phyloP scores from a whole-genome alignment of 2,329 filamentous ascomycete species.

The Verticillium nubilum region DNA sequence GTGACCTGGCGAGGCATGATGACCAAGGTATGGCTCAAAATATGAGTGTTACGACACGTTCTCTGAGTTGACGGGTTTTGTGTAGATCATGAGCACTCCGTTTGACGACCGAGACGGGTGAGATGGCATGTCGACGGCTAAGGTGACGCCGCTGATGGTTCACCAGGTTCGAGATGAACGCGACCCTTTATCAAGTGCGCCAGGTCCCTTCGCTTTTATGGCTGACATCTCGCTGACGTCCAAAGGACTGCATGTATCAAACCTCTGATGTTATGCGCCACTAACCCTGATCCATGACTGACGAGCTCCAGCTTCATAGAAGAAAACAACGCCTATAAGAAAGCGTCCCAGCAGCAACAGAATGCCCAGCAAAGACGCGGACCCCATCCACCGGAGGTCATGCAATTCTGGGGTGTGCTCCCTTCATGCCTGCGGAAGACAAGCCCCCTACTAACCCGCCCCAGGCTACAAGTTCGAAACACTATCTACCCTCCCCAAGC shows the following conservation, averaged over 20 bases:
- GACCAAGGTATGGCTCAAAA: slow-evolving; percentile 65
- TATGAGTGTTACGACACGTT: no score
- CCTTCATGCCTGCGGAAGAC: neutral
- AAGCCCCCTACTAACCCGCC: neutral
- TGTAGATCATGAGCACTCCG: slow-evolving; percentile 75
- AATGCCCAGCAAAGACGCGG: slow-evolving; percentile 37
- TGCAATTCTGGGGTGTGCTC: slow-evolving; percentile 81
- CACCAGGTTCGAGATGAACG: slow-evolving; percentile 88
- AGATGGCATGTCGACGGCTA: slow-evolving; percentile 15
- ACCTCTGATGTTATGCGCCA: no score
- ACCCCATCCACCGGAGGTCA: slow-evolving; percentile 64
- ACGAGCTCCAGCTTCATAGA: slow-evolving; percentile 69
- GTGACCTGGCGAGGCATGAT: slow-evolving; percentile 98
- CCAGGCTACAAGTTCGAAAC: slow-evolving; percentile 96
- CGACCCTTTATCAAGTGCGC: slow-evolving; percentile 78
- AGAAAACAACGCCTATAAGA: slow-evolving; percentile 75
- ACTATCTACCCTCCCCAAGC: slow-evolving; percentile 66
- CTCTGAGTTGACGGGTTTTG: neutral
- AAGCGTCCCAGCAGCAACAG: slow-evolving; percentile 55
- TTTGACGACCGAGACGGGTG: slow-evolving; percentile 79
- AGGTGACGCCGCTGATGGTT: neutral
- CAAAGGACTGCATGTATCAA: slow-evolving; percentile 48
- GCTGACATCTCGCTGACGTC: neutral
- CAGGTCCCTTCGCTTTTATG: slow-evolving; percentile 3
- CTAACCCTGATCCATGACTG: no score